A percentile compares a stretch with the other conserved stretches of the same genome.
Conservation (phyloP, 331 rosid species). For the Malus hybrid region DNA sequence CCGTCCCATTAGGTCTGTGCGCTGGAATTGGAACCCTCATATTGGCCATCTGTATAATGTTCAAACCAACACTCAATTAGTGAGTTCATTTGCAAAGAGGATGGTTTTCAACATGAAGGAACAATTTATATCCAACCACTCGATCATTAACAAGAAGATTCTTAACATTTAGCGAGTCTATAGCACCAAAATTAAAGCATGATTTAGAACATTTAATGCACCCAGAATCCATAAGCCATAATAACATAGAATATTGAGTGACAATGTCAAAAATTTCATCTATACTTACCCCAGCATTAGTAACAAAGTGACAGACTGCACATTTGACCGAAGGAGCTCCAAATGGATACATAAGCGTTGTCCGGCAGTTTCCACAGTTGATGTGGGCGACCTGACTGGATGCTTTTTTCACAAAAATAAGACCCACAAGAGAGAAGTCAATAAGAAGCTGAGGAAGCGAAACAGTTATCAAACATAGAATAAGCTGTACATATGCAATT, state of each 20-base stretch:
- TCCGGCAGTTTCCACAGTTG: conserved; percentile 88
- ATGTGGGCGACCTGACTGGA: conserved; percentile 71
- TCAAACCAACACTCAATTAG: conserved; percentile 23
- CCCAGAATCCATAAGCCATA: neutral
- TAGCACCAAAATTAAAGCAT: too few species aligned
- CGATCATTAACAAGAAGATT: too few species aligned
- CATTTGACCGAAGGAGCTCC: conserved; percentile 99
- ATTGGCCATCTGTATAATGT: conserved; percentile 45
- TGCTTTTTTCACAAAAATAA: conserved; percentile 42
- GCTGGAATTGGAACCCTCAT: conserved; percentile 72
- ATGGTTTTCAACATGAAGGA: too few species aligned
- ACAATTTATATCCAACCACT: too few species aligned
- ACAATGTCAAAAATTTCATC: neutral
- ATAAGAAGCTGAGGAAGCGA: neutral
- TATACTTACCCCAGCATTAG: conserved; percentile 72
- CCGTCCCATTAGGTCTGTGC: conserved; percentile 66
- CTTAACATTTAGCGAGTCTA: too few species aligned
- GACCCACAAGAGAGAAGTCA: conserved; percentile 13
- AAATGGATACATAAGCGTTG: conserved; percentile 81
- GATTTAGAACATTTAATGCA: too few species aligned
- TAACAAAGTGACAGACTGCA: conserved; percentile 62
- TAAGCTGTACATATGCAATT: neutral
- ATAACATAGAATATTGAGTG: neutral
- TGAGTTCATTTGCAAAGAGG: too few species aligned
- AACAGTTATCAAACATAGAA: neutral